Evolutionary conservation across 2,329 filamentous ascomycete genomes (phyloP).

Genomic region (Gaeumannomyces sp.): DNA sequence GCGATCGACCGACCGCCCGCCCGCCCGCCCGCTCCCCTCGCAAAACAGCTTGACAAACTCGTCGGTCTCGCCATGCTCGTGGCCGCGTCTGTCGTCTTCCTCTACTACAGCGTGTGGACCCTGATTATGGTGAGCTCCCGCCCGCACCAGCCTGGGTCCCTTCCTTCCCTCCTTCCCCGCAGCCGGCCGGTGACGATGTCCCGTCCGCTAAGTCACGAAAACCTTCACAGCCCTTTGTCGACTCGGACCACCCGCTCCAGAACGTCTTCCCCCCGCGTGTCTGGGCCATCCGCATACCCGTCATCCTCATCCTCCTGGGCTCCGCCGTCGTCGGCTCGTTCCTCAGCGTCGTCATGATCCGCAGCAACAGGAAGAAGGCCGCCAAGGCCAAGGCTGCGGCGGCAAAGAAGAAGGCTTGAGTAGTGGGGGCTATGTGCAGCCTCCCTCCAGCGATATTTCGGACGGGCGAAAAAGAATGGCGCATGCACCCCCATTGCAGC

Average conservation of each 20-base stretch:
- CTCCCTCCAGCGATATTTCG: not conserved
- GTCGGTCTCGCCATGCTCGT: conserved; percentile 62
- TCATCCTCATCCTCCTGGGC: conserved; percentile 88
- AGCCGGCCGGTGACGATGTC: conserved; percentile 2
- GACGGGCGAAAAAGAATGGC: not conserved
- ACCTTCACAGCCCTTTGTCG: conserved; percentile 78
- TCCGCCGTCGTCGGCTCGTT: conserved; percentile 94
- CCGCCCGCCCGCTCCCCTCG: no score
- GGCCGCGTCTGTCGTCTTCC: conserved; percentile 57
- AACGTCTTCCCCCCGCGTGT: conserved; percentile 93
- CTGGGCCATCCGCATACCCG: conserved; percentile 97
- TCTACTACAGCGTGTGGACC: conserved; percentile 97
- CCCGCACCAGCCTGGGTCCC: not conserved
- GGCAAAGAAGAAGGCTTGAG: conserved; percentile 76
- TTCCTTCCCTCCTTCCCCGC: conserved; percentile 5
- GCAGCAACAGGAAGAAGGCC: conserved; percentile 96
- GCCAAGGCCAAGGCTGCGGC: conserved; percentile 80
- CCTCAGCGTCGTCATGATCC: conserved; percentile 95
- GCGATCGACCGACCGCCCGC: no score
- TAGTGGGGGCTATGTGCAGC: not conserved
- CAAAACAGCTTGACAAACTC: conserved; percentile 76
- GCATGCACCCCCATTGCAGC: not conserved
- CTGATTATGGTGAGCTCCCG: conserved; percentile 73
- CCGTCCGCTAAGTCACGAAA: conserved; percentile 4
- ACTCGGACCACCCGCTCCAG: conserved; percentile 87